Evolutionary conservation across 163 green algal genomes (phyloP).

Genomic region (Scenedesmus sp.): DNA sequence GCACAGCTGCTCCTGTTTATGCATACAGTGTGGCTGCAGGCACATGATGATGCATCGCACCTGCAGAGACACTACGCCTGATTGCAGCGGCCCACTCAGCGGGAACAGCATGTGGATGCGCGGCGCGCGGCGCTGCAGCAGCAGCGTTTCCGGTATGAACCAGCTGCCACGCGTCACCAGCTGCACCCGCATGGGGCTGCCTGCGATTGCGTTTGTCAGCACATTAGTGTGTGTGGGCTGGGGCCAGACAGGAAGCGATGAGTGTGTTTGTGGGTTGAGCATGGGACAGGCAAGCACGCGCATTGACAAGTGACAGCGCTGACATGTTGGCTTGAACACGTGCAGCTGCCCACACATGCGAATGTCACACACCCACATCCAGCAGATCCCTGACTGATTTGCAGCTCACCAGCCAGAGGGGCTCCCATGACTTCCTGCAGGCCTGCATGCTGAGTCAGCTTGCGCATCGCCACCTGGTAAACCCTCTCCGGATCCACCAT

Average conservation of each 20-base stretch:
- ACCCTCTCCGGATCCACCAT: slow-evolving; percentile 27
- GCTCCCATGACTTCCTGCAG: slow-evolving; percentile 50
- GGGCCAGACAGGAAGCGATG: not conserved
- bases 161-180: slow-evolving; percentile 8
- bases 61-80: slow-evolving; percentile 40
- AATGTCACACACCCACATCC: not conserved
- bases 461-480: slow-evolving; percentile 40
- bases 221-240: not conserved
- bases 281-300: not conserved
- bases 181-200: slow-evolving; percentile 37
- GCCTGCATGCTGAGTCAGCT: slow-evolving; percentile 40
- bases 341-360: not conserved
- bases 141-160: slow-evolving; percentile 32
- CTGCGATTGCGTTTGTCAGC: not conserved
- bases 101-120: slow-evolving; percentile 48
- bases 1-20: too few species aligned
- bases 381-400: not conserved
- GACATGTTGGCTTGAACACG: not conserved
- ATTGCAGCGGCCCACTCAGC: not conserved
- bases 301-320: not conserved
- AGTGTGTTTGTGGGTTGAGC: not conserved
- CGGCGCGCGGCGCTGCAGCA: slow-evolving; percentile 9
- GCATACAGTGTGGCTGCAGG: too few species aligned
- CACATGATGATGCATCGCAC: not conserved
- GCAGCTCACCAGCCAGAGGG: slow-evolving; percentile 36